Base-by-base conservation (phyloP, 2,329 filamentous ascomycete species). In the Calonectria hawksworthii region DNA sequence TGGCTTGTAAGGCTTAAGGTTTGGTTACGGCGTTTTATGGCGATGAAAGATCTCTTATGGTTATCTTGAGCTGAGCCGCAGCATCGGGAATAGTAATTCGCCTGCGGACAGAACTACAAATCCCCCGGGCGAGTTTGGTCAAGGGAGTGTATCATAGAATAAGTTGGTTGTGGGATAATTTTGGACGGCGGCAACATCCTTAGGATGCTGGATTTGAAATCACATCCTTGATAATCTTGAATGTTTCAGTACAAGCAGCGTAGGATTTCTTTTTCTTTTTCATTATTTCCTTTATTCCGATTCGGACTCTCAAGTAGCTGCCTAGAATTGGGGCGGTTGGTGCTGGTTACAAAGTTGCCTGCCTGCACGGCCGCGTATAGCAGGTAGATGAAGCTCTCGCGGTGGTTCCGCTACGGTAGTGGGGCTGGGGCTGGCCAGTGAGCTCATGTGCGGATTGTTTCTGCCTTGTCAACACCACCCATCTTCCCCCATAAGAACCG, bases 61-160 rank as follows among this genome's bases (percentile, higher is more conserved):
- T 80, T 80, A 80, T 83, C 83, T 84, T 80, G 81, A 85, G 84
- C 83, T 83, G 74, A 80, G 75, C 74, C 72, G 67, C 73, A 77
- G 75, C 73, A 75, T 56, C 68, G 70, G 68, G 74, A 52, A 68
- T 56, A 70, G 69, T 56, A 36, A 50, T 64, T 68, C 41, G 30
- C 38, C 70, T 70, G 52, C 41, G 50, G 67, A 68, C 63, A 56
- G 26, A 64, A 28, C 68, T 71, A 44, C 72, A 68, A 63, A 70
- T 71, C 56, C 56, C 52, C 56, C 18, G 36, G 70, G 50, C 68
- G 56, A 70, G 52, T 41, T 75, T 38, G 69, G 56, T 41, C 68
- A 69, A 32, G 59, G 59, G 64, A 65, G 56, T 75, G 70, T 74
- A 74, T 59, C 54, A 75, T 74, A 68, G 65, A 69, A 32, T 56